Conservation (phyloP, 345 rosid species). For the Ceriops zippeliana region DNA sequence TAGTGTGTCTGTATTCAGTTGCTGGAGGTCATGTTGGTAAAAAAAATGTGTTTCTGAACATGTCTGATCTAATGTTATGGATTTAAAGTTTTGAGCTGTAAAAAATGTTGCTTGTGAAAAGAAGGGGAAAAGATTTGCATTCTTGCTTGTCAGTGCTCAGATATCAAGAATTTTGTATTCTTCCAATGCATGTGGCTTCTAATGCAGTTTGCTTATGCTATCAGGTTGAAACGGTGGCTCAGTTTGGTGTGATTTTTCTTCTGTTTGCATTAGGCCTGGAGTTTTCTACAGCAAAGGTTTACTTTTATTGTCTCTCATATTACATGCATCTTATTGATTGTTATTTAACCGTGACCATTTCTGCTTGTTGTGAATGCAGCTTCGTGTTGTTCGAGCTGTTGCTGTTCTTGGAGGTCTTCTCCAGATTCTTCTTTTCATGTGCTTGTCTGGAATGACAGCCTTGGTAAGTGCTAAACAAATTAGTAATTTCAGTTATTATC, state of each 20-base stretch:
- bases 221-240: slow-evolving; percentile 77
- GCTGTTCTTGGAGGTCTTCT: slow-evolving; percentile 91
- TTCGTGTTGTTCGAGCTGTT: slow-evolving; percentile 78
- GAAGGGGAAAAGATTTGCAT: too few species aligned
- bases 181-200: too few species aligned
- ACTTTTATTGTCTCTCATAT: slow-evolving; percentile 1
- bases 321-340: neutral
- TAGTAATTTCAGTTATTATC: neutral
- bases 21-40: too few species aligned
- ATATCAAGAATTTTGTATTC: too few species aligned
- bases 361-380: slow-evolving; percentile 45
- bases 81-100: too few species aligned
- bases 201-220: too few species aligned
- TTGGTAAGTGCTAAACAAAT: slow-evolving; percentile 37
- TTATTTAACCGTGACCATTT: neutral
- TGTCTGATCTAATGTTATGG: too few species aligned
- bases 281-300: slow-evolving; percentile 78
- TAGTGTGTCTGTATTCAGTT: too few species aligned
- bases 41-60: too few species aligned
- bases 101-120: too few species aligned
- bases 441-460: slow-evolving; percentile 78
- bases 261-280: slow-evolving; percentile 93
- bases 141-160: too few species aligned
- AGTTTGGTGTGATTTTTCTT: slow-evolving; percentile 95
- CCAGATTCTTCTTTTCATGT: slow-evolving; percentile 86